A percentile compares a stretch with the other conserved stretches of the same genome.
phyloP scores from a whole-genome alignment of 345 rosid species.

The Dipteronia dyeriana region DNA sequence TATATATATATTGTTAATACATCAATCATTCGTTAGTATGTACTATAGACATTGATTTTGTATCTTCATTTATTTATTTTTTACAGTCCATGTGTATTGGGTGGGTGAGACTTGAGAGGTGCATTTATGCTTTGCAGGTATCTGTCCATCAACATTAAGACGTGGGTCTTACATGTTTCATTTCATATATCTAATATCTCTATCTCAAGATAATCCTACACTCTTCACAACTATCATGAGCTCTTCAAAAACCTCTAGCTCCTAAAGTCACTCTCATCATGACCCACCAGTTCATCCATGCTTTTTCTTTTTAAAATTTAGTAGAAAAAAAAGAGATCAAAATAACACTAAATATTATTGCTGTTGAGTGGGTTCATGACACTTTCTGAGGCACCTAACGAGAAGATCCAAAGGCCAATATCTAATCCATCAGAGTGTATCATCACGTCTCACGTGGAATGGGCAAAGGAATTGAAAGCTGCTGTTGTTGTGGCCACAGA shows the following conservation, averaged over 20 bases:
- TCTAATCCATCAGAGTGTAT: not conserved
- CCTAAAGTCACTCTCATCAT: not conserved
- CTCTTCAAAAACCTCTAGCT: not conserved
- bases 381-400: not conserved
- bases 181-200: not conserved
- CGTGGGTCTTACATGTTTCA: slow-evolving; percentile 25
- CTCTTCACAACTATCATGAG: not conserved
- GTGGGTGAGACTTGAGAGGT: slow-evolving; percentile 15
- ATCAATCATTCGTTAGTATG: not conserved
- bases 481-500: slow-evolving; percentile 20
- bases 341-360: not conserved
- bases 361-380: not conserved
- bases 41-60: not conserved
- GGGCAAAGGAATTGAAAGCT: slow-evolving; percentile 12
- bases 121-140: slow-evolving; percentile 32
- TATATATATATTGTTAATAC: not conserved
- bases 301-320: too few relatives aligned
- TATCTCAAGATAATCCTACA: slow-evolving; percentile 5
- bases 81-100: not conserved
- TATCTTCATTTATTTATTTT: not conserved
- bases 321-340: not conserved
- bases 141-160: slow-evolving; percentile 24
- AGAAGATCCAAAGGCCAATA: not conserved
- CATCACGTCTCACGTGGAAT: slow-evolving; percentile 25
- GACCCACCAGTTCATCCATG: not conserved